These are phyloP conservation scores for Phytophthora citricola DNA, from an alignment of 352 stramenopile species.

Conservation along the genomic window DNA sequence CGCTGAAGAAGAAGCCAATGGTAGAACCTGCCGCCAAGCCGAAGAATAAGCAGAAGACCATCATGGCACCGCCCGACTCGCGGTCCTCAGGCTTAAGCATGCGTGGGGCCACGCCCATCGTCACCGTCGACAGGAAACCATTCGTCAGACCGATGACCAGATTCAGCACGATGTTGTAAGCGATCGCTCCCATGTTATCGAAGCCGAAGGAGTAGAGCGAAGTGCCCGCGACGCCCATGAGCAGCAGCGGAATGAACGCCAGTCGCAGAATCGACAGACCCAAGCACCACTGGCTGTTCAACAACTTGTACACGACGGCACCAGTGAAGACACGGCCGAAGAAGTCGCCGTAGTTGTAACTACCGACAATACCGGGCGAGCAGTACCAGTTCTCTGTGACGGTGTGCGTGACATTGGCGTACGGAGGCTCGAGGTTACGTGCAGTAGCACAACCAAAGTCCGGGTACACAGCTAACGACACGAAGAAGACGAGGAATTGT, in stretches of 20 bases:
- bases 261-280: conserved; percentile 48
- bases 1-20: conserved; percentile 55
- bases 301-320: conserved; percentile 54
- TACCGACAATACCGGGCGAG: conserved; percentile 61
- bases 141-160: conserved; percentile 60
- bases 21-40: conserved; percentile 54
- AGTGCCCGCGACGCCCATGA: conserved; percentile 60
- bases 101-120: conserved; percentile 61
- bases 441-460: conserved; percentile 54
- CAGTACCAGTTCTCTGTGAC: conserved; percentile 52
- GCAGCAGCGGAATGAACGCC: conserved; percentile 62
- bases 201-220: conserved; percentile 62
- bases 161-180: conserved; percentile 58
- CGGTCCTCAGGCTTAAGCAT: conserved; percentile 63
- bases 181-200: conserved; percentile 29
- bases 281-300: conserved; percentile 54
- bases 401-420: conserved; percentile 23
- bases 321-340: conserved; percentile 59
- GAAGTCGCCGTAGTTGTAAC: conserved; percentile 75
- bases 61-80: conserved; percentile 61
- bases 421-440: conserved; percentile 41
- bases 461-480: conserved; percentile 61
- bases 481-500: conserved; percentile 69
- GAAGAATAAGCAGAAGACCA: conserved; percentile 67
- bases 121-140: conserved; percentile 68